phyloP scores from a whole-genome alignment of 768 basidiomycete species.

The Phlebiopsis flavidoalba region DNA sequence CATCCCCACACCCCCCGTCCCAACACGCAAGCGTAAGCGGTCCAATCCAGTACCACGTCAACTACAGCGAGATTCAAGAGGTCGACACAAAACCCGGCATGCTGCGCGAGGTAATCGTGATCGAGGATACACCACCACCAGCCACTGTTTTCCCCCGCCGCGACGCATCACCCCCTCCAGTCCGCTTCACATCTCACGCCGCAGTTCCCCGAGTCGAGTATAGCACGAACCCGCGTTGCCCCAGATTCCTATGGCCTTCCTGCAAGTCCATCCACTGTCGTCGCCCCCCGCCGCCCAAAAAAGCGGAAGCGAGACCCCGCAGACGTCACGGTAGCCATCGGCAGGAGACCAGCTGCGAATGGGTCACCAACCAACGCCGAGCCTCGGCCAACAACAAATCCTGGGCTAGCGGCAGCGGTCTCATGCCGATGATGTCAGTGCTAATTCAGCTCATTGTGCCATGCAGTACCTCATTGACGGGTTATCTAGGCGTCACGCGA shows the following conservation, averaged over 20 bases:
- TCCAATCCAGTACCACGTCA: constrained; percentile 75
- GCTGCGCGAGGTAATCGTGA: constrained; percentile 84
- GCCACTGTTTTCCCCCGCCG: constrained; percentile 73
- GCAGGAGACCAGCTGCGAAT: constrained; percentile 55
- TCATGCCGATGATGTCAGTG: constrained; percentile 64
- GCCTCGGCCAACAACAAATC: constrained; percentile 50
- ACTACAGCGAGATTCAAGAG: constrained; percentile 86
- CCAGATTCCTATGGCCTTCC: constrained; percentile 80
- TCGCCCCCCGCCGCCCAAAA: constrained; percentile 72
- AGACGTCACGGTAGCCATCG: constrained; percentile 66
- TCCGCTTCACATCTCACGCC: constrained; percentile 82
- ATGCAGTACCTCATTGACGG: constrained; percentile 19
- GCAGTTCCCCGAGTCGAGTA: constrained; percentile 65
- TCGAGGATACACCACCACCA: constrained; percentile 87
- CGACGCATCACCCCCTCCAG: constrained; percentile 58
- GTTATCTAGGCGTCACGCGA: constrained; percentile 52
- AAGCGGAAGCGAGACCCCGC: constrained; percentile 77
- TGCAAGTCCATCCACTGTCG: constrained; percentile 56
- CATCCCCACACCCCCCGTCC: constrained; percentile 66
- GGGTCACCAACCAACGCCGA: constrained; percentile 48
- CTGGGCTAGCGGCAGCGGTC: constrained; percentile 63
- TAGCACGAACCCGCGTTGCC: constrained; percentile 82
- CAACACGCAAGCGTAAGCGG: constrained; percentile 79
- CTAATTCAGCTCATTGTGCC: constrained; percentile 10
- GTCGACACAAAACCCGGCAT: constrained; percentile 71